These are phyloP conservation scores for Colletotrichum siamense DNA, from an alignment of 2,329 filamentous ascomycete genomes.

Conservation along the genomic window DNA sequence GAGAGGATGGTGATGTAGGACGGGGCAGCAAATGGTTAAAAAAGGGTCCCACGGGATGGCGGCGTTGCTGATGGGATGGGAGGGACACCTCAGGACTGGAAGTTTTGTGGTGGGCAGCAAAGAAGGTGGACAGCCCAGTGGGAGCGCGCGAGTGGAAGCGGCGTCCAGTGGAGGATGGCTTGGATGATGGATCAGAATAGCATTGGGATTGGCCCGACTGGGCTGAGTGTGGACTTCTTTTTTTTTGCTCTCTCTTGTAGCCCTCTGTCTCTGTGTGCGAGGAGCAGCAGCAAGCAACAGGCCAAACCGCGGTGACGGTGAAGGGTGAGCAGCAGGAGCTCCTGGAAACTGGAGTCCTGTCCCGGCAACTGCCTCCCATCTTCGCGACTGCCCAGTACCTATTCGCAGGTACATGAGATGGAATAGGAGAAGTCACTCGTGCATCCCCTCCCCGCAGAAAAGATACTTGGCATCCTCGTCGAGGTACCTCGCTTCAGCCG, in stretches of 20 bases:
- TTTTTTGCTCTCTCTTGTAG: background rate
- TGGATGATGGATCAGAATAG: slow-evolving; percentile 17
- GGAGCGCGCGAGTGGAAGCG: background rate
- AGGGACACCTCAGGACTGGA: background rate
- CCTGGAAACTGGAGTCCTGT: background rate
- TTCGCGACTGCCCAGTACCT: background rate
- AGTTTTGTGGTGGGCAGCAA: background rate
- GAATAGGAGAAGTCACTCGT: slow-evolving; percentile 20
- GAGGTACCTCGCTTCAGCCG: background rate
- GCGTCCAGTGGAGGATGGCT: slow-evolving; percentile 18
- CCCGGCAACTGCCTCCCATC: background rate
- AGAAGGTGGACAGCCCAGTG: background rate
- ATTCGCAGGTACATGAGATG: background rate
- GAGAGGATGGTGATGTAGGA: slow-evolving; percentile 8
- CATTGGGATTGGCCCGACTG: slow-evolving; percentile 13
- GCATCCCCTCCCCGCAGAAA: background rate
- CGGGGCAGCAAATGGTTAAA: slow-evolving; percentile 23
- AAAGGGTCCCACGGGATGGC: slow-evolving; percentile 19
- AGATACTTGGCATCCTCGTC: background rate
- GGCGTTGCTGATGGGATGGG: slow-evolving; percentile 5
- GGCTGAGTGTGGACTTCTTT: slow-evolving; percentile 7
- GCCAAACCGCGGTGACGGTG: background rate
- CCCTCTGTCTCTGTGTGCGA: background rate
- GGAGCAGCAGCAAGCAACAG: background rate
- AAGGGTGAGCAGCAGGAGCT: background rate